These are phyloP conservation scores for Solanum chmielewskii DNA, from an alignment of 257 asterid genomes.

Conservation along the genomic window DNA sequence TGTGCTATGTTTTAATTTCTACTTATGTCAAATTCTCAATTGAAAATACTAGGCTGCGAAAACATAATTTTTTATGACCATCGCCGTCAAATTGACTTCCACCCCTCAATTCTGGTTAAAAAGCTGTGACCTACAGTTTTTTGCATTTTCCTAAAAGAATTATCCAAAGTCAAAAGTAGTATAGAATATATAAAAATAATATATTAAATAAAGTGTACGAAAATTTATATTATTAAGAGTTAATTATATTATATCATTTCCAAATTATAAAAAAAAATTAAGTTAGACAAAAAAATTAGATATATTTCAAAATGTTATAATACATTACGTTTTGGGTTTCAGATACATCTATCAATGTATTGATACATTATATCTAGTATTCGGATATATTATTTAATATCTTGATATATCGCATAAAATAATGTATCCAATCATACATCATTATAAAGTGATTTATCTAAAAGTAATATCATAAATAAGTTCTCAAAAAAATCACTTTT, in stretches of 20 bases:
- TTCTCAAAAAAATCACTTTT: too few species aligned
- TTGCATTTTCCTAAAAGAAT: background rate
- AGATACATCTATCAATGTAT: too few species aligned
- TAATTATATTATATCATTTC: too few species aligned
- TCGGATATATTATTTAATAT: accelerated
- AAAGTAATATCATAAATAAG: too few species aligned
- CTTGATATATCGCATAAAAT: too few species aligned
- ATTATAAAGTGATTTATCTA: too few species aligned
- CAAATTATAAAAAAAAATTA: too few species aligned
- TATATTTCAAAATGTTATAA: accelerated
- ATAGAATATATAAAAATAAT: too few species aligned
- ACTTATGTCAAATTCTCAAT: background rate
- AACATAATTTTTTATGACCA: background rate
- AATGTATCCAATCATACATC: too few species aligned
- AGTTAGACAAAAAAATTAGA: too few species aligned
- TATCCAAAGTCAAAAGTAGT: background rate
- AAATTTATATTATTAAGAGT: accelerated
- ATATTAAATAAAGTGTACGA: accelerated
- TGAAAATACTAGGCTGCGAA: background rate
- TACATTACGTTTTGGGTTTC: too few species aligned
- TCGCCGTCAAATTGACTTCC: background rate
- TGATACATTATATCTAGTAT: too few species aligned
- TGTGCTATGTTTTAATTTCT: background rate
- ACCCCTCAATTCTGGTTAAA: background rate
- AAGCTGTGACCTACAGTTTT: background rate